Base-by-base conservation (phyloP, 179 eudicot species). In the Beta macrorhiza region DNA sequence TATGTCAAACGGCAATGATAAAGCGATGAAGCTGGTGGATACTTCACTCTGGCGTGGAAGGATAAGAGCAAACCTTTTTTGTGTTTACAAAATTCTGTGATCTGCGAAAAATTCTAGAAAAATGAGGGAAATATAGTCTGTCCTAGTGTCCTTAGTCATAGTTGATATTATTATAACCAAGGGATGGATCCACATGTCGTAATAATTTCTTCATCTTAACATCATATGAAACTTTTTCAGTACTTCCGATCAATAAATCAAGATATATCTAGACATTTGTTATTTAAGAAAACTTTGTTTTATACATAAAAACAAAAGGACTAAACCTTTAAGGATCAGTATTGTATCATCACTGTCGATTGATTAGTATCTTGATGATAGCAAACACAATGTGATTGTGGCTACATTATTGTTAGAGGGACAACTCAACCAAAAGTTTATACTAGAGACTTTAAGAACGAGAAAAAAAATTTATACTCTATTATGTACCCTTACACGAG, bases 1-100 rank as follows among this genome's bases (percentile, higher is more conserved):
- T 64, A 64, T 25, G 14, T 13, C 67, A 22, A 5, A 64, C 11
- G 69, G 69, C 22, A 37, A n/a, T 19, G 2, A 19, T 71, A 71
- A 14, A 52, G 56, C 56, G 32, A 49, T 1, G 7, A 51, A 25
- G 9, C 11, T 51, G 13, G 44, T n/a, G 11, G 5, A 12, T 25
- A 53, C 76, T 73, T 73, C 45, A 73, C 19, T 73, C 76, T 67
- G 63, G 80, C 80, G 80, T 78, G 80, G 80, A 47, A 78, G 14
- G 80, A 78, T 78, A 67, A 78, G 80, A 78, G 47, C 80, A 78
- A 17, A 53, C 45, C 76, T 53, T 52, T 5, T 52, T 73, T 73
- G 25, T 15, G 37, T 53, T 49, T 49, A 49, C 61, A 25, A 53
- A 59, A 49, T 11, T 19, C 0, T 17, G 9, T 19, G 10, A 12